Evolutionary conservation across 495 filamentous ascomycete genomes (phyloP).

Genomic region (Platismatia glauca): DNA sequence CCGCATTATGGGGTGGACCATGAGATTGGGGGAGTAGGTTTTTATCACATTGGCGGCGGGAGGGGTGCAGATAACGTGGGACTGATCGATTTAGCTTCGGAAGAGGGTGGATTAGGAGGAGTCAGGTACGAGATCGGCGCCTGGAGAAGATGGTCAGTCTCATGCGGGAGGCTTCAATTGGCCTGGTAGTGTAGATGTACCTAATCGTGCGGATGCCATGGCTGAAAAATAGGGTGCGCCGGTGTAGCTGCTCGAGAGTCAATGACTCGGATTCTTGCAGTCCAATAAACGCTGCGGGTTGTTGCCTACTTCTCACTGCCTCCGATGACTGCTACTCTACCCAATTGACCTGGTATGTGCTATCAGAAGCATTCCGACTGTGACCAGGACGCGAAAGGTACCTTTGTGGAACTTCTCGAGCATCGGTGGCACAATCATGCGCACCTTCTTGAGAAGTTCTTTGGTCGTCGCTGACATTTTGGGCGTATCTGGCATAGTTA

Average conservation of each 20-base stretch:
- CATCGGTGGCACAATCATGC: slow-evolving; percentile 89
- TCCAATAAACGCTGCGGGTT: background rate
- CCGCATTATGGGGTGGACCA: slow-evolving; percentile 96
- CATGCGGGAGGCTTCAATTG: background rate
- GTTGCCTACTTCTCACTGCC: slow-evolving; percentile 74
- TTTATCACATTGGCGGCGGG: slow-evolving; percentile 86
- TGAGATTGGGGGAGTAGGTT: slow-evolving; percentile 93
- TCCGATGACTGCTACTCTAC: slow-evolving; percentile 87
- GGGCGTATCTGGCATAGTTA: slow-evolving; percentile 27
- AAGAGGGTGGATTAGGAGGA: slow-evolving; percentile 14
- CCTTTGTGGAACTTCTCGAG: slow-evolving; percentile 96
- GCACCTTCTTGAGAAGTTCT: slow-evolving; percentile 69
- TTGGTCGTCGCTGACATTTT: slow-evolving; percentile 53
- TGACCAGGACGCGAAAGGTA: slow-evolving; percentile 27
- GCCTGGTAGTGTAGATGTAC: slow-evolving; percentile 24
- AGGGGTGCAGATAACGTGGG: slow-evolving; percentile 92
- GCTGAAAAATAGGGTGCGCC: slow-evolving; percentile 97
- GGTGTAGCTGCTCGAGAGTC: slow-evolving; percentile 53
- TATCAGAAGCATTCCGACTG: slow-evolving; percentile 11
- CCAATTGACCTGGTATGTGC: slow-evolving; percentile 63
- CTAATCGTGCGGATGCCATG: slow-evolving; percentile 83
- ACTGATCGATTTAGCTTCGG: slow-evolving; percentile 41
- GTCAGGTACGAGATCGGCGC: slow-evolving; percentile 64
- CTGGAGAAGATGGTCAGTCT: slow-evolving; percentile 28
- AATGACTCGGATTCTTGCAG: background rate